Base-by-base conservation (phyloP, 441 rosid species). In the Omphalea diandra region DNA sequence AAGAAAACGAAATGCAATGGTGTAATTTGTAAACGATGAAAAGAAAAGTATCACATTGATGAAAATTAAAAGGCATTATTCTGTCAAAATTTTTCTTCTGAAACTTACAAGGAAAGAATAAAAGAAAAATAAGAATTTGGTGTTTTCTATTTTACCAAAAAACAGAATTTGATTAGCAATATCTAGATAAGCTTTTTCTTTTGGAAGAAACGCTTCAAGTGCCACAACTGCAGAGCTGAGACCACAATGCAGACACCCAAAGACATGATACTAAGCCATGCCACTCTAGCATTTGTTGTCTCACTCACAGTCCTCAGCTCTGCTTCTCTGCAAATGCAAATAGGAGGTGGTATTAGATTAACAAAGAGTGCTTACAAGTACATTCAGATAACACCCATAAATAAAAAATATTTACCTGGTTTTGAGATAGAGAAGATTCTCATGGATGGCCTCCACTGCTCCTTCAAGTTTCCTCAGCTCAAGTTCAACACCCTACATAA, bases 381-480 rank as follows among this genome's bases (percentile, higher is more conserved):
- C 71, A 40, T 41, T 59, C 32, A 17, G 18, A 57, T 12, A 24
- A 50, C 65, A 9, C 50, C 31, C 3, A 54, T 27, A 36, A 26
- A 40, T 46, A 43, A 14, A 43, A 31, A 65, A 6, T 22, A 24
- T 59, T 71, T 80, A 94, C 98, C 86, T 87, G 81, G 31, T 64
- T 79, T 81, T 89, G 57, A 88, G 86, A 83, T 75, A 71, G 7
- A 86, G 70, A 66, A 92, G 77, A 74, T 86, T 89, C 69, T 84
- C 96, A 73, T 87, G 98, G 71, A 94, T 90, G 76, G 91, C 89
- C 44, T 85, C 90, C 55, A 94, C 93, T 0, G 86, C 86, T 70
- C 85, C 91, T 74, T 88, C 94, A 5, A 94, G 97, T 82, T 94
- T 94, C 86, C 76, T 81, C 65, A 94, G 83, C 89, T 89, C 98